Conservation (phyloP, 257 asterid genomes). For the Capsicum rhomboideum region DNA sequence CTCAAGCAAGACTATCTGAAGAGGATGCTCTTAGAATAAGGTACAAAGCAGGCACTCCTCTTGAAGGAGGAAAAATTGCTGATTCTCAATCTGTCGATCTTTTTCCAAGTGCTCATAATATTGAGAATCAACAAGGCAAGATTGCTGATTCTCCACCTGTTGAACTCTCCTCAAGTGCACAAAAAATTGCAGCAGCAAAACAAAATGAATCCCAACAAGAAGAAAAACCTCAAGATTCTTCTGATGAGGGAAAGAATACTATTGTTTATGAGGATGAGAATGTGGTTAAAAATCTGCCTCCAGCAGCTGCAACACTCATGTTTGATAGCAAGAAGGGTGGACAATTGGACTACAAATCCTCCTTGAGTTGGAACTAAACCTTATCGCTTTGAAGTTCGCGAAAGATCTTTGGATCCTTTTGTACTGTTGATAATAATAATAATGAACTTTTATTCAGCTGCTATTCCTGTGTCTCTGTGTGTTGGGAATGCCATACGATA, state of each 20-base stretch:
- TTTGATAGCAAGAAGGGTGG: background rate
- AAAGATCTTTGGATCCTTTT: background rate
- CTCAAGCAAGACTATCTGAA: slow-evolving; percentile 44
- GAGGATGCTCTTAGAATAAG: slow-evolving; percentile 37
- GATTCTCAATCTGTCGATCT: slow-evolving; percentile 31
- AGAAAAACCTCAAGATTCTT: background rate
- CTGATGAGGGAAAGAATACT: background rate
- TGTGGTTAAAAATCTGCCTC: background rate
- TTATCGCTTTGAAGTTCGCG: background rate
- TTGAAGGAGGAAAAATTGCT: slow-evolving; percentile 39
- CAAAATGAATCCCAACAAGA: background rate
- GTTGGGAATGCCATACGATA: too few species aligned
- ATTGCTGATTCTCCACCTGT: slow-evolving; percentile 12
- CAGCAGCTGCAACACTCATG: background rate
- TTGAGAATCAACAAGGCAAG: background rate
- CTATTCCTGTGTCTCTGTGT: too few species aligned
- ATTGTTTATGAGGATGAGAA: background rate
- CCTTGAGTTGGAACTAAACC: background rate
- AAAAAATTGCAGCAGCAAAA: background rate
- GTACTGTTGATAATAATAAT: background rate
- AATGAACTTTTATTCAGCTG: background rate
- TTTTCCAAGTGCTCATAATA: slow-evolving; percentile 22
- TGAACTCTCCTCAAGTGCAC: slow-evolving; percentile 16
- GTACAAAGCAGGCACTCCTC: slow-evolving; percentile 34
- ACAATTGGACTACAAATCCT: background rate